A percentile compares a stretch with the other conserved stretches of the same genome.
Conservation (phyloP, 2,329 filamentous ascomycete genomes). For the Proliferodiscus dingleyae region DNA sequence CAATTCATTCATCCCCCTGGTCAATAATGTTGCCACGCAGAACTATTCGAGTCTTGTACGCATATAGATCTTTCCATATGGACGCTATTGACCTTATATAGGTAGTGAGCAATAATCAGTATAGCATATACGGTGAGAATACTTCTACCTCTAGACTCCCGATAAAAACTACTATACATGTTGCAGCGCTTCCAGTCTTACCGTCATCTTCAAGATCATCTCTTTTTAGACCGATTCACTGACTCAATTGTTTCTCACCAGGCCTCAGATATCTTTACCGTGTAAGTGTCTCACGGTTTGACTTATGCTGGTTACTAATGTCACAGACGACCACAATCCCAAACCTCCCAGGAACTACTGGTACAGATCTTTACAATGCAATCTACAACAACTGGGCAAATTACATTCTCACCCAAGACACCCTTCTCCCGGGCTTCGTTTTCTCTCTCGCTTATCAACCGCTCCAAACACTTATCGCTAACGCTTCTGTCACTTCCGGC, state of each 20-base stretch:
- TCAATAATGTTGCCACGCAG: conserved; percentile 16
- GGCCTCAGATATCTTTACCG: background rate
- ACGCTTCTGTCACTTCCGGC: conserved; percentile 2
- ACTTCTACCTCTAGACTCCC: too few species aligned
- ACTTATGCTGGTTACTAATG: background rate
- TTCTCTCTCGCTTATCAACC: conserved; percentile 7
- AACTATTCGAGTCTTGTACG: conserved; percentile 33
- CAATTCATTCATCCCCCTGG: conserved; percentile 9
- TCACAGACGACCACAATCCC: conserved; percentile 6
- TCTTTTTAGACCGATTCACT: too few species aligned
- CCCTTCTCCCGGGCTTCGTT: background rate
- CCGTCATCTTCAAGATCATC: too few species aligned
- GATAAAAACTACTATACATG: too few species aligned
- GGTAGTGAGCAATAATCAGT: background rate
- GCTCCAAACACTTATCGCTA: background rate
- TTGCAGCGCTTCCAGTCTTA: too few species aligned
- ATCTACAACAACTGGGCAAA: conserved; percentile 4
- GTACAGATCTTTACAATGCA: conserved; percentile 6
- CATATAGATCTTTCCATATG: background rate
- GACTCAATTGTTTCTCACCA: background rate
- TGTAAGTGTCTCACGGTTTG: background rate
- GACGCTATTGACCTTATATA: background rate
- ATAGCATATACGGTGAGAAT: background rate
- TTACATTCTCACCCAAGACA: conserved; percentile 1
- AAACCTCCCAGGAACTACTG: conserved; percentile 7